phyloP scores from a whole-genome alignment of 805 yeast species.

The Metschnikowia drakensbergensis region DNA sequence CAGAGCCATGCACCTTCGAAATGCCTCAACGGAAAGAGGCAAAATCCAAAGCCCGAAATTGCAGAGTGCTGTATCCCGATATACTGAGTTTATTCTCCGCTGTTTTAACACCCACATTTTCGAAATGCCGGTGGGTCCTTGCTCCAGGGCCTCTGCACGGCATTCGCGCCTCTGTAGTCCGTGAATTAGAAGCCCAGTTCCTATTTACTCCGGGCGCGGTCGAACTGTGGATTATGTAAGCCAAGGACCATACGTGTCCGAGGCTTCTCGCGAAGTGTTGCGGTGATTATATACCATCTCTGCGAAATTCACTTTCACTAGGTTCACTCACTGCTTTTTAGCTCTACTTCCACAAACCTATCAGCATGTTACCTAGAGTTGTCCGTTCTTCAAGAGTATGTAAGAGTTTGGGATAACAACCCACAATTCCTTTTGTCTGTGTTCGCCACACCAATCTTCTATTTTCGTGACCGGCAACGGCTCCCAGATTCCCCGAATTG shows the following conservation, averaged over 20 bases:
- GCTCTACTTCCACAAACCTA: constrained; percentile 3
- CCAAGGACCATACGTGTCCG: constrained; percentile 25
- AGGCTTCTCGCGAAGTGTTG: constrained; percentile 11
- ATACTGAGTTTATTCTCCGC: too few relatives aligned
- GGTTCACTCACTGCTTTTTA: constrained; percentile 8
- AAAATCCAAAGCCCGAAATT: neutral
- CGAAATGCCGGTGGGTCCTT: too few relatives aligned
- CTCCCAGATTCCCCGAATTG: too few relatives aligned
- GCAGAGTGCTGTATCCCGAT: too few relatives aligned
- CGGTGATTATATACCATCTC: constrained; percentile 10
- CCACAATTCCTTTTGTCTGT: neutral
- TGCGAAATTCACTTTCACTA: constrained; percentile 2
- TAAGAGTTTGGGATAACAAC: constrained; percentile 6
- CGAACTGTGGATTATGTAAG: constrained; percentile 15
- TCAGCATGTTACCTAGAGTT: constrained; percentile 41
- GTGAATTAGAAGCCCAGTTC: neutral
- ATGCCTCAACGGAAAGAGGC: neutral
- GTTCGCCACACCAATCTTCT: neutral
- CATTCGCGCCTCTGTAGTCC: constrained; percentile 5
- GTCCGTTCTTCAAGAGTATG: constrained; percentile 44
- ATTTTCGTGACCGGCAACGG: too few relatives aligned
- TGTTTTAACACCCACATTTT: too few relatives aligned
- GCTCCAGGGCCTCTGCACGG: neutral
- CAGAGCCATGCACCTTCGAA: neutral
- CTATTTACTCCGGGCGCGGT: constrained; percentile 7